Conservation (phyloP, 2,329 filamentous ascomycete genomes). For the Setomelanomma holmii region DNA sequence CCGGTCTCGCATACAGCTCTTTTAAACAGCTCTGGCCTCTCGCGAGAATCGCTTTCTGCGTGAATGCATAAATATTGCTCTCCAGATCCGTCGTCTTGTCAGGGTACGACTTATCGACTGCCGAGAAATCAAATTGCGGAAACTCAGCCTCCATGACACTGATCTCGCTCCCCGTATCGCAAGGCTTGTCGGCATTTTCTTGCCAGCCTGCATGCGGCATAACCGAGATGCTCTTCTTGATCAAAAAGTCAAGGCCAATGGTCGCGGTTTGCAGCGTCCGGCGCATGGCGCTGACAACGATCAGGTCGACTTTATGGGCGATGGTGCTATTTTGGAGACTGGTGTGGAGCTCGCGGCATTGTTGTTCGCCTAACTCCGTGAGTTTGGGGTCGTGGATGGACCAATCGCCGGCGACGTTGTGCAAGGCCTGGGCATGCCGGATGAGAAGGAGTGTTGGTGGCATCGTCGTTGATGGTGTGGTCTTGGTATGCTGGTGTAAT, state of each 20-base stretch:
- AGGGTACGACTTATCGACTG: slow-evolving; percentile 66
- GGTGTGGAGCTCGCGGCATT: slow-evolving; percentile 50
- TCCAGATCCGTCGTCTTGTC: slow-evolving; percentile 61
- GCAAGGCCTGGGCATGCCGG: slow-evolving; percentile 55
- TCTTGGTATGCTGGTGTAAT: too few relatives aligned
- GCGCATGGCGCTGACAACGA: slow-evolving; percentile 70
- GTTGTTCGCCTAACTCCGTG: slow-evolving; percentile 50
- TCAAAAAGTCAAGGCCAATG: slow-evolving; percentile 65
- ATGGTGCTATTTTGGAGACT: slow-evolving; percentile 47
- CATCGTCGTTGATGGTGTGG: slow-evolving; percentile 32
- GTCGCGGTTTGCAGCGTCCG: slow-evolving; percentile 71
- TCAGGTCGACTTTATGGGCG: slow-evolving; percentile 57
- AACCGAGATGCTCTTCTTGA: slow-evolving; percentile 58
- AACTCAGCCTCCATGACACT: slow-evolving; percentile 57
- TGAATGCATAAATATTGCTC: slow-evolving; percentile 61
- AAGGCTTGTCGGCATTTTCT: slow-evolving; percentile 60
- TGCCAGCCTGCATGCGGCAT: slow-evolving; percentile 70
- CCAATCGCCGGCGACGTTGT: slow-evolving; percentile 53
- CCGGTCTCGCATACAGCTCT: slow-evolving; percentile 60
- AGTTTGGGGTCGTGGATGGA: slow-evolving; percentile 52
- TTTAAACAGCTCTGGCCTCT: slow-evolving; percentile 62
- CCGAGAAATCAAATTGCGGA: slow-evolving; percentile 63
- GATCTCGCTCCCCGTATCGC: slow-evolving; percentile 66
- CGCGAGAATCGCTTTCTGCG: slow-evolving; percentile 59
- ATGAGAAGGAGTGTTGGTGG: slow-evolving; percentile 56